These are phyloP conservation scores for Phytopythium litorale DNA, from an alignment of 352 stramenopile species.

Conservation along the genomic window DNA sequence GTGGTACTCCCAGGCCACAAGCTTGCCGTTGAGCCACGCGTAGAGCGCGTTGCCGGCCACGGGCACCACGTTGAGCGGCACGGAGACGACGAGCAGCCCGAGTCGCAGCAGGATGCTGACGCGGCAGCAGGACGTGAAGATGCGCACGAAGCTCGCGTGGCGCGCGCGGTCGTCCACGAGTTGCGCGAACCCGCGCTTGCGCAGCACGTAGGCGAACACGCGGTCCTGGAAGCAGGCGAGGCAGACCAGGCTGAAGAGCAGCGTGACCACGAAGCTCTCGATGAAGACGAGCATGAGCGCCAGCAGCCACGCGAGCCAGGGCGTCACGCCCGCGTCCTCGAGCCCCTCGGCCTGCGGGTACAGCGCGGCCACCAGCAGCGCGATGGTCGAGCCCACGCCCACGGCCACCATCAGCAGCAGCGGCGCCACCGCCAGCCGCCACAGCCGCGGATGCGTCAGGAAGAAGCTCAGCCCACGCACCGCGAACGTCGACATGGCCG, in stretches of 20 bases:
- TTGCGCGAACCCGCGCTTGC: slow-evolving; percentile 36
- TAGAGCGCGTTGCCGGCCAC: slow-evolving; percentile 58
- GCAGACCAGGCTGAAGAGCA: slow-evolving; percentile 61
- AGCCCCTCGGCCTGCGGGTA: slow-evolving; percentile 44
- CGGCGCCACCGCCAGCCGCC: slow-evolving; percentile 47
- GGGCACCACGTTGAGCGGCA: slow-evolving; percentile 69
- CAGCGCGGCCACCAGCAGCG: slow-evolving; percentile 40
- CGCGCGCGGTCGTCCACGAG: slow-evolving; percentile 43
- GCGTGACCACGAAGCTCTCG: slow-evolving; percentile 67
- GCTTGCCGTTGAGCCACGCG: slow-evolving; percentile 63
- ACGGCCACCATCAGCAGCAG: slow-evolving; percentile 57
- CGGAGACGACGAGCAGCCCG: slow-evolving; percentile 46
- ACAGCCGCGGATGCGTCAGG: slow-evolving; percentile 51
- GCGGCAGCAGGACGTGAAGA: slow-evolving; percentile 48
- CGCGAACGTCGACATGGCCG: slow-evolving; percentile 50
- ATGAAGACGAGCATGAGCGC: slow-evolving; percentile 54
- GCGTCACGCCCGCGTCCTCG: slow-evolving; percentile 27
- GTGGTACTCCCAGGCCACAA: slow-evolving; percentile 71
- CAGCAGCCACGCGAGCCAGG: slow-evolving; percentile 52
- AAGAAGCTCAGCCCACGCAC: slow-evolving; percentile 54
- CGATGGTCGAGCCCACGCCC: slow-evolving; percentile 33
- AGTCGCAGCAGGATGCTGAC: slow-evolving; percentile 50
- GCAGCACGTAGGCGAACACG: slow-evolving; percentile 61
- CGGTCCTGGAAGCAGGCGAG: slow-evolving; percentile 58
- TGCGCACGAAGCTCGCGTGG: slow-evolving; percentile 38